Percentiles rank a stretch among this genome's conserved stretches.
These are phyloP conservation scores for Phytophthora meadii DNA, from an alignment of 352 stramenopile species.

Conservation along the genomic window DNA sequence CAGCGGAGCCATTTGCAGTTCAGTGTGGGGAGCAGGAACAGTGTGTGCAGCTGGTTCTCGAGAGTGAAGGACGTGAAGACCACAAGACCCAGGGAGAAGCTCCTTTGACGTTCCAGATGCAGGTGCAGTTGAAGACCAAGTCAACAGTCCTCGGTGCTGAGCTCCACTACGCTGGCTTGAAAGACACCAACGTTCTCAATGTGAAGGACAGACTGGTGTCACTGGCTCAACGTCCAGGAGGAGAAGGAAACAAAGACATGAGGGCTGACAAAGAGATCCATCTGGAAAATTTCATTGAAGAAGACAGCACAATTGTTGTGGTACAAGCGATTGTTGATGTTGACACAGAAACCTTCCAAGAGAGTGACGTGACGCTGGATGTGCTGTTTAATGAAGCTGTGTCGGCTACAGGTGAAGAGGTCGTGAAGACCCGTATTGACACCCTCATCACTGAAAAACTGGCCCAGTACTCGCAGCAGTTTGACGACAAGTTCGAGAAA, in stretches of 20 bases:
- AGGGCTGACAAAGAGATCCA: constrained; percentile 55
- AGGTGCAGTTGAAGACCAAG: constrained; percentile 58
- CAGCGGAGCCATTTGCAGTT: constrained; percentile 36
- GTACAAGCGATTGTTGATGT: constrained; percentile 72
- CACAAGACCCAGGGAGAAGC: constrained; percentile 19
- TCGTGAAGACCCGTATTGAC: constrained; percentile 31
- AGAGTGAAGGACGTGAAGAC: constrained; percentile 42
- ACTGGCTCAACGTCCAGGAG: constrained; percentile 42
- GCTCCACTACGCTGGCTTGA: constrained; percentile 64
- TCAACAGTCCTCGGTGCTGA: constrained; percentile 39
- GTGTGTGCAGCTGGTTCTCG: constrained; percentile 54
- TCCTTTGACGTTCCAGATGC: constrained; percentile 57
- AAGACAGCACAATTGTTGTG: constrained; percentile 70
- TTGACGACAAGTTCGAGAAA: constrained; percentile 66
- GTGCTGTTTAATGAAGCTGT: constrained; percentile 66
- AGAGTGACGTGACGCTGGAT: constrained; percentile 66
- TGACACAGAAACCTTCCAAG: constrained; percentile 41
- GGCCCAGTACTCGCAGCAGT: constrained; percentile 38
- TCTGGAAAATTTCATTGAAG: constrained; percentile 75
- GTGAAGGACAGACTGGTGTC: constrained; percentile 71
- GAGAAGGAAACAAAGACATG: constrained; percentile 18
- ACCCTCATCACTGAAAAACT: constrained; percentile 28
- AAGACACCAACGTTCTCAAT: constrained; percentile 71
- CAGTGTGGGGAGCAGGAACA: constrained; percentile 26
- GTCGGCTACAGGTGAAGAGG: constrained; percentile 11